These are phyloP conservation scores for Aureobasidium leucospermi DNA, from an alignment of 2,329 filamentous ascomycete genomes.

Conservation along the genomic window DNA sequence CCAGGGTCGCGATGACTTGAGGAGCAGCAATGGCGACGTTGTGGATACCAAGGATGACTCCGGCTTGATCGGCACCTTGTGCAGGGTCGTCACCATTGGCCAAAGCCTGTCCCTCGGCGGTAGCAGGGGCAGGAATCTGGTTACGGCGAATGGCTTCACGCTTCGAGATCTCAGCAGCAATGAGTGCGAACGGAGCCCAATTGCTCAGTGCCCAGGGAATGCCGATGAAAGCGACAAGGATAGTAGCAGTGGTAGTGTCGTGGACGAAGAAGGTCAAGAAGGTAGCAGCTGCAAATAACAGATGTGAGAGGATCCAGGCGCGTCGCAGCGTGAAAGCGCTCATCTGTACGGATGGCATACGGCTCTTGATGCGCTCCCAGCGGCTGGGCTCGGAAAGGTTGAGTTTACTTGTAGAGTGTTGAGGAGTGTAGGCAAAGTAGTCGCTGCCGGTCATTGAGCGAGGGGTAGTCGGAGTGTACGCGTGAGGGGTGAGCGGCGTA, in stretches of 20 bases:
- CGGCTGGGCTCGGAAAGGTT: slow-evolving; percentile 20
- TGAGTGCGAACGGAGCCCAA: slow-evolving; percentile 94
- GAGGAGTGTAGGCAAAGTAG: slow-evolving; percentile 21
- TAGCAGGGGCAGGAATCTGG: slow-evolving; percentile 30
- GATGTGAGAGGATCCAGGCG: slow-evolving; percentile 75
- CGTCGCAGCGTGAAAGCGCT: slow-evolving; percentile 79
- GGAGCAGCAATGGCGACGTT: slow-evolving; percentile 91
- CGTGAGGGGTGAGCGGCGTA: slow-evolving; percentile 33
- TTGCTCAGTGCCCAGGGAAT: slow-evolving; percentile 88
- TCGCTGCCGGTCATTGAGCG: slow-evolving; percentile 18
- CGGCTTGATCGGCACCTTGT: slow-evolving; percentile 63
- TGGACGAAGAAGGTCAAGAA: slow-evolving; percentile 74
- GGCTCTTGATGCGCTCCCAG: slow-evolving; percentile 16
- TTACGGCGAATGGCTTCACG: slow-evolving; percentile 62
- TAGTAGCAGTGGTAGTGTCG: slow-evolving; percentile 63
- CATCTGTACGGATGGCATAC: slow-evolving; percentile 51
- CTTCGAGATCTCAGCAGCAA: slow-evolving; percentile 82
- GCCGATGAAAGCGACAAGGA: slow-evolving; percentile 72
- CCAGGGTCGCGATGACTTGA: slow-evolving; percentile 82
- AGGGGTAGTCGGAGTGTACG: slow-evolving; percentile 26
- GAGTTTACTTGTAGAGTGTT: slow-evolving; percentile 13
- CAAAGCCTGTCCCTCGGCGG: slow-evolving; percentile 32
- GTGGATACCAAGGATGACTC: slow-evolving; percentile 88
- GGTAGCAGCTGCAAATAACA: slow-evolving; percentile 79
- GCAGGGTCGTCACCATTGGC: slow-evolving; percentile 46